Percentiles rank a stretch among this genome's conserved stretches.
Evolutionary conservation across 2,329 filamentous ascomycete species (phyloP).

Genomic region (Byssochlamys sp.): DNA sequence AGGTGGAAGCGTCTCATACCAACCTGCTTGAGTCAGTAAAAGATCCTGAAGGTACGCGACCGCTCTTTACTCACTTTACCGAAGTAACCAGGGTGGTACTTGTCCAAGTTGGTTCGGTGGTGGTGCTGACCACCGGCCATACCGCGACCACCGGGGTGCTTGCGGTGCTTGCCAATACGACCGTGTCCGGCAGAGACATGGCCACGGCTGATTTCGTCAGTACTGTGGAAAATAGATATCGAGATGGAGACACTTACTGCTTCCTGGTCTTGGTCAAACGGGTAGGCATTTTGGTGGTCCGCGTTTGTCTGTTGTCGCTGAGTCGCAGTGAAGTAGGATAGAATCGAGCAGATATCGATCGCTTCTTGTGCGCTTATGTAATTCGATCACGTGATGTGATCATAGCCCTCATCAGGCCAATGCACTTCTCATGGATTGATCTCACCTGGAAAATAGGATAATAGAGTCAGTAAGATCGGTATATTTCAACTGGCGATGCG

Average conservation of each 20-base stretch:
- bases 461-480: no score
- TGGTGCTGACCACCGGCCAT: conserved; percentile 99
- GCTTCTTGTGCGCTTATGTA: background rate
- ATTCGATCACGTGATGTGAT: background rate
- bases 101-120: conserved; percentile 85
- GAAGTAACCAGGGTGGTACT: conserved; percentile 98
- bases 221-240: background rate
- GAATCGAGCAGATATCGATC: background rate
- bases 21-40: conserved; percentile 39
- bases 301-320: background rate
- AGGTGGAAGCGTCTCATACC: conserved; percentile 97
- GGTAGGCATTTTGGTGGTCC: conserved; percentile 37
- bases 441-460: no score
- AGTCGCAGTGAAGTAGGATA: background rate
- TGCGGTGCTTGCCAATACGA: conserved; percentile 97
- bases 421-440: background rate
- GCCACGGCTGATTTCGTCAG: conserved; percentile 52
- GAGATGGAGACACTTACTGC: conserved; percentile 9
- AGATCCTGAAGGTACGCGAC: background rate
- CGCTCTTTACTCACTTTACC: conserved; percentile 52
- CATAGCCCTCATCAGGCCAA: background rate
- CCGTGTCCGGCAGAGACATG: conserved; percentile 97
- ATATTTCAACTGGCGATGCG: no score
- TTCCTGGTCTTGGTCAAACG: conserved; percentile 43
- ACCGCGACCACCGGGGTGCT: conserved; percentile 70